Evolutionary conservation across 495 filamentous ascomycete genomes (phyloP).

Genomic region (Aspergillus cavernicola): DNA sequence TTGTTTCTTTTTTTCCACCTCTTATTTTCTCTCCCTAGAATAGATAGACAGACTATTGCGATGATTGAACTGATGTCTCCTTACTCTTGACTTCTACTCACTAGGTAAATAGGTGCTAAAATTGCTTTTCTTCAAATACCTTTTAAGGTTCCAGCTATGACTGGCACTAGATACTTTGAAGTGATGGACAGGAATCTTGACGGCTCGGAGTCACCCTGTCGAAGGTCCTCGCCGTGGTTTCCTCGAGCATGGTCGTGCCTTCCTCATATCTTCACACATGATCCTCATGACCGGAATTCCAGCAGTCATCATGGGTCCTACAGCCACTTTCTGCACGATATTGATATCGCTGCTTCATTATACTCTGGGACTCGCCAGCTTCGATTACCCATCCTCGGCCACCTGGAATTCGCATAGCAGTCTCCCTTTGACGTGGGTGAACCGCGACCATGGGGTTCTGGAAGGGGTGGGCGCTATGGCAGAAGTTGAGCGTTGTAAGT

Average conservation of each 20-base stretch:
- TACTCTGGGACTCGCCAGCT: too few species aligned
- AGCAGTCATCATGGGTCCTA: neutral
- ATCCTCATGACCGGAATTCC: neutral
- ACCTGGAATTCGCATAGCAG: neutral
- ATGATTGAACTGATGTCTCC: too few species aligned
- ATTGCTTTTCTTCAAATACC: too few species aligned
- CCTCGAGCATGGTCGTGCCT: neutral
- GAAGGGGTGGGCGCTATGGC: conserved; percentile 75
- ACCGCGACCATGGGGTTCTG: conserved; percentile 55
- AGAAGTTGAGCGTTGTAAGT: conserved; percentile 88
- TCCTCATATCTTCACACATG: neutral
- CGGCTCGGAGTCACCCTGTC: too few species aligned
- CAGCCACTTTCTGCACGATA: neutral
- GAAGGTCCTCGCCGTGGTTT: too few species aligned
- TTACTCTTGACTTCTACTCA: too few species aligned
- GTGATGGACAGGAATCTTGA: too few species aligned
- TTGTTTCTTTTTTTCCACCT: conserved; percentile 19
- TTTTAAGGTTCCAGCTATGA: too few species aligned
- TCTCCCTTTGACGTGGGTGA: neutral
- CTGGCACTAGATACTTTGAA: too few species aligned
- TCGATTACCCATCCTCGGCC: neutral
- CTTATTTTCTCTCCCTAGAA: neutral
- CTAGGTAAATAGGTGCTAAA: too few species aligned
- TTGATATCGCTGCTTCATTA: conserved; percentile 6
- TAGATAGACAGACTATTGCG: too few species aligned